phyloP scores from a whole-genome alignment of 1,284 basidiomycete species.

The Athelia sp. region DNA sequence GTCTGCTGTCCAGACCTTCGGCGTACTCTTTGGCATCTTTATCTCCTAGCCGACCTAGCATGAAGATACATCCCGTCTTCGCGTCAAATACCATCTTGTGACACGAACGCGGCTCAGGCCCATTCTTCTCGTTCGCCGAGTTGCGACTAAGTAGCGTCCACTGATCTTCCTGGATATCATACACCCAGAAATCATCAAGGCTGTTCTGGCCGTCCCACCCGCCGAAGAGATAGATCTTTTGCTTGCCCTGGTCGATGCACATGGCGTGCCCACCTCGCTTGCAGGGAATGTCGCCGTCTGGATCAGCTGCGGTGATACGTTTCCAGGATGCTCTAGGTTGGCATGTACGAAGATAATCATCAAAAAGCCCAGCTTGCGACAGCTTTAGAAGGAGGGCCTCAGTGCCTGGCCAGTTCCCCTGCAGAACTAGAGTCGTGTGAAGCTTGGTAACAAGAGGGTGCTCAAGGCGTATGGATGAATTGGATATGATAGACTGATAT shows the following conservation, averaged over 20 bases:
- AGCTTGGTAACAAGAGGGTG: conserved; percentile 68
- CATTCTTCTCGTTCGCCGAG: conserved; percentile 53
- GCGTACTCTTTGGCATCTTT: conserved; percentile 33
- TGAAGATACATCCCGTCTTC: conserved; percentile 66
- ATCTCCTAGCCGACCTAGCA: conserved; percentile 61
- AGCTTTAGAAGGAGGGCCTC: conserved; percentile 51
- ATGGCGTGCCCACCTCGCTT: conserved; percentile 77
- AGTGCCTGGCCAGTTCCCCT: conserved; percentile 58
- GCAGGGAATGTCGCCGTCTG: conserved; percentile 58
- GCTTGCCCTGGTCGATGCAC: conserved; percentile 67
- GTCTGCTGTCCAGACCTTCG: conserved; percentile 5
- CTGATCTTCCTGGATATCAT: conserved; percentile 53
- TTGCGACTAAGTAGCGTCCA: conserved; percentile 62
- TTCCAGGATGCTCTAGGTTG: conserved; percentile 57
- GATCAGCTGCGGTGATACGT: conserved; percentile 48
- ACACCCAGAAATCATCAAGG: conserved; percentile 80
- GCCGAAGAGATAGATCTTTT: conserved; percentile 72
- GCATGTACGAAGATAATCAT: conserved; percentile 49
- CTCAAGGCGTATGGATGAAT: conserved; percentile 57
- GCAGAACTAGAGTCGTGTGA: conserved; percentile 60
- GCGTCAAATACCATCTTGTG: conserved; percentile 82
- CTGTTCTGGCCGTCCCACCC: conserved; percentile 75
- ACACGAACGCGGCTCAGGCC: conserved; percentile 70
- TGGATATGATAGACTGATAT: conserved; percentile 55
- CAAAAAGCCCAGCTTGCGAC: conserved; percentile 51